A percentile compares a stretch with the other conserved stretches of the same genome.
phyloP scores from a whole-genome alignment of 192 early-diverging fungal species.

The Backusella tuberculispora region DNA sequence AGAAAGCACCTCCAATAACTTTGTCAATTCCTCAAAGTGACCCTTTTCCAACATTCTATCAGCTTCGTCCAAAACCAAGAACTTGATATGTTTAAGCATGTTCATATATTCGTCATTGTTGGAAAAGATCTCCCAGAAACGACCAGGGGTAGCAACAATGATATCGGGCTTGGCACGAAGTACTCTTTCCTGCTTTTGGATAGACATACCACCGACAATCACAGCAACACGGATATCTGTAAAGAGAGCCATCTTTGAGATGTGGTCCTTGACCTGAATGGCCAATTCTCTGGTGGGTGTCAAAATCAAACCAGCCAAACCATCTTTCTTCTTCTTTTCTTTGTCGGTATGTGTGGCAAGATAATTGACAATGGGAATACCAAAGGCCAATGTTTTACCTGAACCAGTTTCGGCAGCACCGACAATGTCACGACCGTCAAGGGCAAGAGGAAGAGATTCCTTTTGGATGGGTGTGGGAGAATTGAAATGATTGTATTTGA shows the following conservation, averaged over 20 bases:
- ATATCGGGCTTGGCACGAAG: slow-evolving; percentile 68
- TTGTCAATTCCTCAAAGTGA: slow-evolving; percentile 74
- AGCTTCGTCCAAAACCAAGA: slow-evolving; percentile 80
- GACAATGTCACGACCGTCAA: slow-evolving; percentile 83
- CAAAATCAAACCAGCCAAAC: slow-evolving; percentile 73
- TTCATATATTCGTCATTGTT: slow-evolving; percentile 58
- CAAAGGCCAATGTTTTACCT: slow-evolving; percentile 96
- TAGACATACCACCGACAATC: slow-evolving; percentile 94
- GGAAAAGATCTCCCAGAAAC: slow-evolving; percentile 69
- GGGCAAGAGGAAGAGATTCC: slow-evolving; percentile 67
- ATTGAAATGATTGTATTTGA: slow-evolving; percentile 73
- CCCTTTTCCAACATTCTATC: slow-evolving; percentile 84
- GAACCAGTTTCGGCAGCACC: slow-evolving; percentile 96
- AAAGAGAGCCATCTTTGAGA: slow-evolving; percentile 54
- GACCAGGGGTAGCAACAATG: slow-evolving; percentile 83
- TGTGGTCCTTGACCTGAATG: slow-evolving; percentile 89
- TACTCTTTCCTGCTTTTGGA: slow-evolving; percentile 86
- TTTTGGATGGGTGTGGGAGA: slow-evolving; percentile 90
- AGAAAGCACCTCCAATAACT: slow-evolving; percentile 60
- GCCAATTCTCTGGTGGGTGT: slow-evolving; percentile 96
- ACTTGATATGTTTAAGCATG: slow-evolving; percentile 62
- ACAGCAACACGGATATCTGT: slow-evolving; percentile 53
- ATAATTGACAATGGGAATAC: slow-evolving; percentile 86
- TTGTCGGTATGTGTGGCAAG: slow-evolving; percentile 49
- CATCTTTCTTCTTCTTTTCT: slow-evolving; percentile 21